A percentile compares a stretch with the other conserved stretches of the same genome.
phyloP scores from a whole-genome alignment of 805 yeast genomes.

The Helenozyma baotianmanensis region DNA sequence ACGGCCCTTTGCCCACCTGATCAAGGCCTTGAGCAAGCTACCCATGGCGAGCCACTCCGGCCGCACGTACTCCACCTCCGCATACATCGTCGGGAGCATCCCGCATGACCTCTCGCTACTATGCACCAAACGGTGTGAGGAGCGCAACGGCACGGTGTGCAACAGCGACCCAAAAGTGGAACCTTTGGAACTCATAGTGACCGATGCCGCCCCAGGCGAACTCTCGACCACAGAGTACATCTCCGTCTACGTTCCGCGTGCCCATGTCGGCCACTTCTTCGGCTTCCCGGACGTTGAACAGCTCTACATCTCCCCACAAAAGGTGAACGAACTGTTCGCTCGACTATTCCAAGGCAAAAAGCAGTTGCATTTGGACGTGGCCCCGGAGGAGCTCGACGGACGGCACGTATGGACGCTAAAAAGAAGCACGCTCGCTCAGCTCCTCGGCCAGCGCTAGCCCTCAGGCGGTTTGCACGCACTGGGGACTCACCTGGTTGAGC shows the following conservation, averaged over 20 bases:
- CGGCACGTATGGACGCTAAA: slow-evolving; percentile 8
- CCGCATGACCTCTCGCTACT: slow-evolving; percentile 24
- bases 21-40: no score
- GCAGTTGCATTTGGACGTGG: slow-evolving; percentile 6
- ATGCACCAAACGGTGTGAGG: slow-evolving; percentile 25
- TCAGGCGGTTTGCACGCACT: not conserved
- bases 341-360: not conserved
- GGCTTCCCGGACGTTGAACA: slow-evolving; percentile 13
- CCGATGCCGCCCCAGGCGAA: slow-evolving; percentile 8
- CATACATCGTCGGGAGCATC: slow-evolving; percentile 18
- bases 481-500: no score
- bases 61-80: slow-evolving; percentile 11
- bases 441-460: no score
- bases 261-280: slow-evolving; percentile 8
- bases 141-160: slow-evolving; percentile 2
- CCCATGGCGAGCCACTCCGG: no score
- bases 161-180: slow-evolving; percentile 22
- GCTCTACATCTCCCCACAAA: slow-evolving; percentile 12
- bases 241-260: slow-evolving; percentile 7
- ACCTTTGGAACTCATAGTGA: slow-evolving; percentile 22
- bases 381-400: slow-evolving; percentile 3
- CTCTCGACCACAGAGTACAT: slow-evolving; percentile 5
- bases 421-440: not conserved
- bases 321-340: slow-evolving; percentile 4
- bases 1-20: no score